phyloP scores from a whole-genome alignment of 2,329 filamentous ascomycete genomes.

The Colletotrichum falcatum region DNA sequence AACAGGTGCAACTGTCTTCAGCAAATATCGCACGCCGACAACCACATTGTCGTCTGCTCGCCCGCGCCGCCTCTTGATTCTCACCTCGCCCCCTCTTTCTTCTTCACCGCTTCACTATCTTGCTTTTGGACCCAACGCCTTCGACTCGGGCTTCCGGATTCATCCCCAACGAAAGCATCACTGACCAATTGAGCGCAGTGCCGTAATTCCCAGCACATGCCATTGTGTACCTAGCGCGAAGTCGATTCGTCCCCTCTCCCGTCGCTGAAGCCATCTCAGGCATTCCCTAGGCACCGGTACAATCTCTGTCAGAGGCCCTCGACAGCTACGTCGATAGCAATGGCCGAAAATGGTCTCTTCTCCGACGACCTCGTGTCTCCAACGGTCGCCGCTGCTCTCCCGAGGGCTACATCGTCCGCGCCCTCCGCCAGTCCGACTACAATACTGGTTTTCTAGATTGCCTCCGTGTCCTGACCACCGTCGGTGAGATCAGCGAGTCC shows the following conservation, averaged over 20 bases:
- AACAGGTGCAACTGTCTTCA: slow-evolving; percentile 4
- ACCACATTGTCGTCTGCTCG: slow-evolving; percentile 8
- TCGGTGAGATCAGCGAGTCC: slow-evolving; percentile 84
- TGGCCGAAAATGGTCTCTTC: slow-evolving; percentile 75
- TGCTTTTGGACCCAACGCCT: slow-evolving; percentile 15
- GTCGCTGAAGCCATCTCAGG: background rate
- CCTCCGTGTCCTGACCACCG: slow-evolving; percentile 89
- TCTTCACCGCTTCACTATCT: slow-evolving; percentile 33
- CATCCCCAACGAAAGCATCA: slow-evolving; percentile 34
- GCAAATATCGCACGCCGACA: slow-evolving; percentile 32
- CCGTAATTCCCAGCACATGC: background rate
- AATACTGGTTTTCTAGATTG: slow-evolving; percentile 88
- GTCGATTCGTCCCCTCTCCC: background rate
- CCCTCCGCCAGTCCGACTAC: slow-evolving; percentile 83
- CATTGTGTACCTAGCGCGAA: background rate
- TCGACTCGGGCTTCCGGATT: background rate
- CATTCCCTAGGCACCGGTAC: background rate
- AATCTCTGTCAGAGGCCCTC: background rate
- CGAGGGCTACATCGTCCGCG: slow-evolving; percentile 83
- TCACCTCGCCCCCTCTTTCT: background rate
- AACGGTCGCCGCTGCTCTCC: slow-evolving; percentile 77
- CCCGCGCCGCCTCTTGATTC: background rate
- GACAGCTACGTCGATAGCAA: slow-evolving; percentile 14
- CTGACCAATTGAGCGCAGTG: slow-evolving; percentile 7
- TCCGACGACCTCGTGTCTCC: slow-evolving; percentile 81